A percentile compares a stretch with the other conserved stretches of the same genome.
phyloP scores from a whole-genome alignment of 106 monocot species.

The Chionographis japonica region DNA sequence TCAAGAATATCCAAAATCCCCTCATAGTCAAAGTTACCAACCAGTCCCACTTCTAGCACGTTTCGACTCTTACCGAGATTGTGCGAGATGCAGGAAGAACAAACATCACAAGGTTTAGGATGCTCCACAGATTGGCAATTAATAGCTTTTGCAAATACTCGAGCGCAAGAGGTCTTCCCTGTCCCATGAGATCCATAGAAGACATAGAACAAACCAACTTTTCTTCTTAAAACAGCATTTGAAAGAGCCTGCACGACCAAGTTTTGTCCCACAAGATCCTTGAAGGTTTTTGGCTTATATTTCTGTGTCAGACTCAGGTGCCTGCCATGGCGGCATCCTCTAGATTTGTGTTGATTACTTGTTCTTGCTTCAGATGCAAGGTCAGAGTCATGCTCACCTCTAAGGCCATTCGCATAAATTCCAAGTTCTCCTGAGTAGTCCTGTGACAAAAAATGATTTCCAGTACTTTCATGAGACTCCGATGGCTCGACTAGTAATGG shows the following conservation, averaged over 20 bases:
- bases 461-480: conserved; percentile 38
- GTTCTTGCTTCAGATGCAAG: conserved; percentile 47
- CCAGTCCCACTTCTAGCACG: conserved; percentile 59
- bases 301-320: conserved; percentile 77
- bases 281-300: conserved; percentile 83
- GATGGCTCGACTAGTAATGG: conserved; percentile 65
- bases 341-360: conserved; percentile 14
- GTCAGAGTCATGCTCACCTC: conserved; percentile 42
- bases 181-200: conserved; percentile 96
- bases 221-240: conserved; percentile 72
- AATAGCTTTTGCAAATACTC: conserved; percentile 85
- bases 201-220: conserved; percentile 77
- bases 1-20: conserved; percentile 47
- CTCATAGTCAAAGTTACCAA: conserved; percentile 48
- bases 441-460: conserved; percentile 16
- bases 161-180: conserved; percentile 90
- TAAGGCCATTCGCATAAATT: conserved; percentile 47
- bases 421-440: conserved; percentile 64
- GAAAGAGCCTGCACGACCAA: conserved; percentile 91
- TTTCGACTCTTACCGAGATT: conserved; percentile 62
- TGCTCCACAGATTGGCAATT: conserved; percentile 62
- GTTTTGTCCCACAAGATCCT: conserved; percentile 89
- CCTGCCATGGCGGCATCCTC: conserved; percentile 18
- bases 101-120: conserved; percentile 74
- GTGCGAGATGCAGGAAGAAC: conserved; percentile 66